Evolutionary conservation across 2,329 filamentous ascomycete species (phyloP).

Genomic region (Beauveria scarabaeidicola): DNA sequence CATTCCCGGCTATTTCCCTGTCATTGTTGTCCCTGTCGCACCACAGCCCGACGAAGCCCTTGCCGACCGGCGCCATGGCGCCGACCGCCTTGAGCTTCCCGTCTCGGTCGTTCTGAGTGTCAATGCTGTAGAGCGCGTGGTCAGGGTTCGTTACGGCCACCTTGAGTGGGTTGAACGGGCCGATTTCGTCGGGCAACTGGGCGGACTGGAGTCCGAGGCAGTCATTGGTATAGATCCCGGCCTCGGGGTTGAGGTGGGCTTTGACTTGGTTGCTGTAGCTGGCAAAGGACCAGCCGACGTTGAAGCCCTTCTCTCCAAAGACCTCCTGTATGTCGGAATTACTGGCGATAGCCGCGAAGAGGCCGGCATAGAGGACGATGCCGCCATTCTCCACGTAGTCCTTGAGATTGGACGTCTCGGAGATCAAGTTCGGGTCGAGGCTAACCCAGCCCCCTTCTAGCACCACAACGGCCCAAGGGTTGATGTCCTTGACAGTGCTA

Average conservation of each 20-base stretch:
- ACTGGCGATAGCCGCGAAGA: background rate
- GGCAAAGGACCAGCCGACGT: background rate
- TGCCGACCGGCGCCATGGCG: background rate
- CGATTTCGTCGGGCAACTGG: background rate
- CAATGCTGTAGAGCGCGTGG: too few species aligned
- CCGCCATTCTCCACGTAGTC: background rate
- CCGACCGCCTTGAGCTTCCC: too few species aligned
- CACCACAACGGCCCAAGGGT: too few species aligned
- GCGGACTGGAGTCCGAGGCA: background rate
- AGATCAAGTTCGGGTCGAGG: too few species aligned
- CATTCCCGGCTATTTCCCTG: background rate
- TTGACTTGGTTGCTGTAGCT: background rate
- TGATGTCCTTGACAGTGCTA: too few species aligned
- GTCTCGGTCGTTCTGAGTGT: too few species aligned
- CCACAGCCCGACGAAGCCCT: background rate
- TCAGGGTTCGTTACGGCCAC: too few species aligned
- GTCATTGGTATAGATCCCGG: background rate
- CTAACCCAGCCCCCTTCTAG: too few species aligned
- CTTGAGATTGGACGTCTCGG: background rate
- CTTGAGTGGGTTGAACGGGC: too few species aligned
- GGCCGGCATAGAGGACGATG: background rate
- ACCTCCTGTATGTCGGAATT: accelerated
- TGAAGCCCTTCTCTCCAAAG: background rate
- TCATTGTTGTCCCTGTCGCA: background rate
- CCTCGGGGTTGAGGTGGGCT: background rate